Base-by-base conservation (phyloP, 169 alveolate species). In the Babesia bigemina region DNA sequence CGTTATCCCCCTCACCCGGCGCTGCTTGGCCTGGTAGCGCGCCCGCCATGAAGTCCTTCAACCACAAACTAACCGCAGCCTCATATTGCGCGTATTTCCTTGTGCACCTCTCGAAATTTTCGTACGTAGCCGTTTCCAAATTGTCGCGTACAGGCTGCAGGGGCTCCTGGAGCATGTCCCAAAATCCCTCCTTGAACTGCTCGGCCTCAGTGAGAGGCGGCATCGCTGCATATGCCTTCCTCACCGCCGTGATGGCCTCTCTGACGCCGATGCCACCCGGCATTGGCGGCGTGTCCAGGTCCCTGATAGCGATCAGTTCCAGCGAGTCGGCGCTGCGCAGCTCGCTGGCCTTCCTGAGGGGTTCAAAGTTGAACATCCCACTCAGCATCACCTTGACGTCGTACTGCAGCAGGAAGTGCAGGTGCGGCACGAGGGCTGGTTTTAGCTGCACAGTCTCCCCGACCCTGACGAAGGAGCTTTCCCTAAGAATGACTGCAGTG, bases 91-190 rank as follows among this genome's bases (percentile, higher is more conserved):
- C 76, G 65, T 90, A 90, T 28, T 90, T 90, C 44, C 50, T 66
- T 17, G 75, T 56, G 49, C 90, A 89, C 42, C 58, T 75, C 74
- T 90, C 94, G 58, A 90, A 90, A 26, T 84, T 63, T 61, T 90
- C 92, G 63, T 90, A 90, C 10, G 86, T 79, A 33, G 60, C 85
- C 13, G 91, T 75, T 11, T 85, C 84, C 67, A 90, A 74, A 70
- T 90, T 86, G 42, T 90, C 94, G 49, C 89, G 85, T 29, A 90
- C 67, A 2, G 94, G 94, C 49, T 90, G 94, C 55, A 90, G 70
- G 10, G 94, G 94, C 24, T 76, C 77, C 61, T 90, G 94, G 16
- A 86, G 55, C 47, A 84, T 48, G 63, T 90, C 91, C 75, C 72
- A 73, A 42, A 75, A 90, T 8, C 75, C 84, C 33, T 39, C 42